Evolutionary conservation across 495 filamentous ascomycete genomes (phyloP).

Genomic region (Tuber microsphaerosporum): DNA sequence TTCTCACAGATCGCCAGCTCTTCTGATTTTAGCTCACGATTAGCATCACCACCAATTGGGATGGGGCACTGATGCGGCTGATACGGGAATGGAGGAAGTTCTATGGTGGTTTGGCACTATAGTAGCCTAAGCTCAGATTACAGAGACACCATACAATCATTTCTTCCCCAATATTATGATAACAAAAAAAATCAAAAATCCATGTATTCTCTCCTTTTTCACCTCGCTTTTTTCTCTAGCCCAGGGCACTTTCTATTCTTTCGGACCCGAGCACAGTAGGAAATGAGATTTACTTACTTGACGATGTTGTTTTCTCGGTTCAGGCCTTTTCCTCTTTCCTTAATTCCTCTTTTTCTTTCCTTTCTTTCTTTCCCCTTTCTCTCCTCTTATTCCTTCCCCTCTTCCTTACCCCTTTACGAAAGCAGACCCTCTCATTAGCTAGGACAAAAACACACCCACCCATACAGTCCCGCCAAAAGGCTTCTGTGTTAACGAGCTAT

Average conservation of each 20-base stretch:
- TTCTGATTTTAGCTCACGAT: not conserved
- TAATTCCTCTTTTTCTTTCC: not conserved
- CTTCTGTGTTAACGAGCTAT: not conserved
- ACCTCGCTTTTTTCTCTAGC: not conserved
- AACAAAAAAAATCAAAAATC: not conserved
- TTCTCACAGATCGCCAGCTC: not conserved
- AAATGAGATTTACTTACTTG: not conserved
- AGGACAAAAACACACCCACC: not conserved
- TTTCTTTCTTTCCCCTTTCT: not conserved
- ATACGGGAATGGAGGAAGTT: not conserved
- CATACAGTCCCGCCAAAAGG: not conserved
- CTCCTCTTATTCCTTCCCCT: not conserved
- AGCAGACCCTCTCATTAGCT: not conserved
- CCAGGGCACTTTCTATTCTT: not conserved
- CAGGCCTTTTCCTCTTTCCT: not conserved
- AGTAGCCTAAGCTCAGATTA: not conserved
- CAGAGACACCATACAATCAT: not conserved
- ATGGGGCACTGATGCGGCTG: not conserved
- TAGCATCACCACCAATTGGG: not conserved
- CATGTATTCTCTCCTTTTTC: not conserved
- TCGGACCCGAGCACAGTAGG: not conserved
- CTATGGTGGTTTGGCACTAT: not conserved
- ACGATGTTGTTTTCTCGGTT: not conserved
- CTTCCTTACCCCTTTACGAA: not conserved
- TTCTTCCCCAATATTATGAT: not conserved